A percentile compares a stretch with the other conserved stretches of the same genome.
These are phyloP conservation scores for Mrakia gelida DNA, from an alignment of 768 basidiomycete genomes.

Conservation along the genomic window DNA sequence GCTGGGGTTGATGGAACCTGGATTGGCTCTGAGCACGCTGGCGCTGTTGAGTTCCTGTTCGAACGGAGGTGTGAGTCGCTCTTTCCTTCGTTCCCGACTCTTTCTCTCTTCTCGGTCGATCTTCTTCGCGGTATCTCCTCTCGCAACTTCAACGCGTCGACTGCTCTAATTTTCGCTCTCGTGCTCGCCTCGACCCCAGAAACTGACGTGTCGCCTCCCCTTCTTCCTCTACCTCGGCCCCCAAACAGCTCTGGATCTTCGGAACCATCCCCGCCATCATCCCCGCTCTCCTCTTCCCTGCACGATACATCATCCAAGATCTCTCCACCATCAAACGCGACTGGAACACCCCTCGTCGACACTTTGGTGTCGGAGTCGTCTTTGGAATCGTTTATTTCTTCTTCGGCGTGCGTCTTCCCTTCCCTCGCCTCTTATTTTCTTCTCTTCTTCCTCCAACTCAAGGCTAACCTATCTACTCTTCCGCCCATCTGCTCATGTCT, in stretches of 20 bases:
- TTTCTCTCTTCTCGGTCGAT: neutral
- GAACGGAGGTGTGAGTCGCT: neutral
- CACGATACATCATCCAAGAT: neutral
- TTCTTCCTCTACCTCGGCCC: neutral
- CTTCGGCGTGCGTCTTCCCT: neutral
- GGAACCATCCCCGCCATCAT: neutral
- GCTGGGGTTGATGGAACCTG: neutral
- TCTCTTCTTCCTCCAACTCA: neutral
- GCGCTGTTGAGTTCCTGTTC: neutral
- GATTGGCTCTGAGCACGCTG: neutral
- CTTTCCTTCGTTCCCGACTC: neutral
- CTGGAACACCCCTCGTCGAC: neutral
- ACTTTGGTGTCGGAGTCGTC: neutral
- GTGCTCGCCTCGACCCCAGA: too few species aligned
- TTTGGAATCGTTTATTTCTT: conserved; percentile 3
- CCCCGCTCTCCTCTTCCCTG: neutral
- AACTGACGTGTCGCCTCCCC: neutral
- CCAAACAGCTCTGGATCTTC: neutral
- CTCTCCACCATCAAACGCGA: neutral
- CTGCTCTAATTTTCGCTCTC: too few species aligned
- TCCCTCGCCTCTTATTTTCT: neutral
- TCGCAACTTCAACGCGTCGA: too few species aligned
- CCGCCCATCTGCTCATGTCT: neutral
- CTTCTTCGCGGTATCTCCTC: too few species aligned
- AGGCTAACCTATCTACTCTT: neutral